phyloP scores from a whole-genome alignment of 179 eudicot species.

The Patellifolia procumbens region DNA sequence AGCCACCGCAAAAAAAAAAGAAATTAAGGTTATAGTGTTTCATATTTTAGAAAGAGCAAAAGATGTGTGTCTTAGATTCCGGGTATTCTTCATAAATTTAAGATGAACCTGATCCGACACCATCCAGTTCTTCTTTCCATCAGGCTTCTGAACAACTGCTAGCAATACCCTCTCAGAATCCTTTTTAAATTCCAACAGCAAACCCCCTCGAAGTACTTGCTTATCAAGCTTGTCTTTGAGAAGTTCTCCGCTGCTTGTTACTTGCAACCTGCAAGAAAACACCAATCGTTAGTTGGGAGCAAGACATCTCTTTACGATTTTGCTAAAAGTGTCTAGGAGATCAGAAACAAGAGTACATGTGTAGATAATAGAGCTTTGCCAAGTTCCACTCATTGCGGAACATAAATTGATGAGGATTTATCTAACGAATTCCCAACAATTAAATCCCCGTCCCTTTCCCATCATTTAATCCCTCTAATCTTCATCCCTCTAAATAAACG shows the following conservation, averaged over 20 bases:
- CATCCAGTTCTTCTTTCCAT: constrained; percentile 97
- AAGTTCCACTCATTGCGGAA: too few species aligned
- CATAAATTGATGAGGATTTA: too few species aligned
- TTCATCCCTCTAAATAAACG: too few species aligned
- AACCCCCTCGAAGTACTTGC: constrained; percentile 58
- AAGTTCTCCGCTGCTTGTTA: constrained; percentile 52
- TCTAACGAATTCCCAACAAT: too few species aligned
- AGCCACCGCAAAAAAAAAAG: constrained; percentile 2
- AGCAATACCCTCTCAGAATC: constrained; percentile 86
- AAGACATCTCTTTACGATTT: neutral
- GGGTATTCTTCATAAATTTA: constrained; percentile 33
- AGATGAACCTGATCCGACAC: constrained; percentile 87
- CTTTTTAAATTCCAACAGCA: constrained; percentile 83
- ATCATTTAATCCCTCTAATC: too few species aligned
- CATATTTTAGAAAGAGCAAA: neutral
- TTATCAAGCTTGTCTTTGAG: constrained; percentile 57
- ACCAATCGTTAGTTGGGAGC: constrained; percentile 12
- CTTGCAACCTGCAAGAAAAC: constrained; percentile 50
- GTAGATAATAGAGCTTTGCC: too few species aligned
- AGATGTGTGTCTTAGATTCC: constrained; percentile 32
- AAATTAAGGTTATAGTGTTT: neutral
- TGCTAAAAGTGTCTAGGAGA: neutral
- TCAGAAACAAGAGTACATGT: too few species aligned
- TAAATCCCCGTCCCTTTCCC: too few species aligned
- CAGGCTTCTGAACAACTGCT: constrained; percentile 82